Base-by-base conservation (phyloP, 345 rosid genomes). In the Sisymbrium irio region DNA sequence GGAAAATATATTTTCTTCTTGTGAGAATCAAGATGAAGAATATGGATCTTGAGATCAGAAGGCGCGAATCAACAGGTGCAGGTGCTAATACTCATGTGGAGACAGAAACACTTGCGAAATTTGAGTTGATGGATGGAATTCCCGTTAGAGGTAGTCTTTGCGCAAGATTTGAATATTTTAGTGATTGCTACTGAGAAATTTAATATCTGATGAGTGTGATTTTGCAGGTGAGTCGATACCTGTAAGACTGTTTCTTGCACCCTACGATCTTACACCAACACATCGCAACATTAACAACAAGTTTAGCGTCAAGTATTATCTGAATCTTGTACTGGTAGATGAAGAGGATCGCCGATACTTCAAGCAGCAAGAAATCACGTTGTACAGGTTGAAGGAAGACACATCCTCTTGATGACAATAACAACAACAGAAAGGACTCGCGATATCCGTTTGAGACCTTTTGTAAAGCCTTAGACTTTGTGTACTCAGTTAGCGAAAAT, bases 51-150 rank as follows among this genome's bases (percentile, higher is more conserved):
- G 99, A 96, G 90, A 96, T 96, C 72, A 83, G 99, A 64, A 89
- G 97, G 54, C 85, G 97, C 42, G 99, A 96, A 74, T 92, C 99
- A 45, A 96, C 99, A 1, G 99, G 99, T 57, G 85, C 97, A 45
- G 99, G 99, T 65, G 85, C 91, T 62, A 96, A 89, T 77, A 96
- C 97, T 19, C 97, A 90, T 74, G 99, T 96, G 11, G 99, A 96
- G 85, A 92, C 99, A 19, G 98, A 96, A 82, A 96, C 98, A 9
- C 89, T 96, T 14, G 98, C 98, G 8, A 96, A 96, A 80, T 96
- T 87, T 56, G 99, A 92, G 82, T 69, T 96, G 84, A 96, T 96
- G 99, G 99, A 96, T 79, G 99, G 99, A 56, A 97, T 96, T 80
- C 97, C 99, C 0, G 98, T 96, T 55, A 85, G 99, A 89, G 99